Conservation (phyloP, 2,329 filamentous ascomycete genomes). For the Ascochyta rabiei region DNA sequence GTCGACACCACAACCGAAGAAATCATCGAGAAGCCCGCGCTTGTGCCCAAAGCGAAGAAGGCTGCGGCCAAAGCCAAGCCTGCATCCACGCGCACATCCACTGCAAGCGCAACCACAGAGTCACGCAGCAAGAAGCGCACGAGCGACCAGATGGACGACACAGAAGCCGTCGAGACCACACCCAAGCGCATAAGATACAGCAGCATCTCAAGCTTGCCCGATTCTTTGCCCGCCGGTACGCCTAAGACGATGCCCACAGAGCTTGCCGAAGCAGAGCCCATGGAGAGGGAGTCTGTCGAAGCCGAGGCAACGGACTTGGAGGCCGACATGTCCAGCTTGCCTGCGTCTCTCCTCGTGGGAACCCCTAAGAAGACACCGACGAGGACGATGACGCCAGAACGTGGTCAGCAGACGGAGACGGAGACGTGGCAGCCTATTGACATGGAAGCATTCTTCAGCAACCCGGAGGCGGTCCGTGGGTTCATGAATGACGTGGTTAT, state of each 20-base stretch:
- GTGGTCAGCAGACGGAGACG: slow-evolving; percentile 4
- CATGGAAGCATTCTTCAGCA: slow-evolving; percentile 71
- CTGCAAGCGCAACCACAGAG: slow-evolving; percentile 17
- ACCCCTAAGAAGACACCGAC: slow-evolving; percentile 46
- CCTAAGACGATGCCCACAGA: slow-evolving; percentile 29
- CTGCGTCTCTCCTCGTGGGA: slow-evolving; percentile 30
- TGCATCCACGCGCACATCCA: slow-evolving; percentile 26
- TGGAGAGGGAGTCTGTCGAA: slow-evolving; percentile 4
- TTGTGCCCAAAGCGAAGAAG: slow-evolving; percentile 12
- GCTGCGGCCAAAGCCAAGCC: slow-evolving; percentile 25
- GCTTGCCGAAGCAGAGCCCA: slow-evolving; percentile 13
- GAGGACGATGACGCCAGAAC: slow-evolving; percentile 22
- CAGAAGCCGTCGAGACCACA: slow-evolving; percentile 4
- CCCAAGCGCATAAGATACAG: slow-evolving; percentile 26
- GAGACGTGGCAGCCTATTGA: slow-evolving; percentile 75
- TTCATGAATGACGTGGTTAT: slow-evolving; percentile 38
- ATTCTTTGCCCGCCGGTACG: slow-evolving; percentile 27
- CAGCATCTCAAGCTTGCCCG: slow-evolving; percentile 31
- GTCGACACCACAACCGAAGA: slow-evolving; percentile 8
- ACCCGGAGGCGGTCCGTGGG: slow-evolving; percentile 30
- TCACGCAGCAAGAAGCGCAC: slow-evolving; percentile 22
- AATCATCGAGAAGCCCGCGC: not conserved
- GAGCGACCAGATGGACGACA: slow-evolving; percentile 23
- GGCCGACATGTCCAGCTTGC: slow-evolving; percentile 28
- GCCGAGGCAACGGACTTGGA: slow-evolving; percentile 1